These are phyloP conservation scores for Aspergillus pseudoglaucus DNA, from an alignment of 2,329 filamentous ascomycete species.

Conservation along the genomic window DNA sequence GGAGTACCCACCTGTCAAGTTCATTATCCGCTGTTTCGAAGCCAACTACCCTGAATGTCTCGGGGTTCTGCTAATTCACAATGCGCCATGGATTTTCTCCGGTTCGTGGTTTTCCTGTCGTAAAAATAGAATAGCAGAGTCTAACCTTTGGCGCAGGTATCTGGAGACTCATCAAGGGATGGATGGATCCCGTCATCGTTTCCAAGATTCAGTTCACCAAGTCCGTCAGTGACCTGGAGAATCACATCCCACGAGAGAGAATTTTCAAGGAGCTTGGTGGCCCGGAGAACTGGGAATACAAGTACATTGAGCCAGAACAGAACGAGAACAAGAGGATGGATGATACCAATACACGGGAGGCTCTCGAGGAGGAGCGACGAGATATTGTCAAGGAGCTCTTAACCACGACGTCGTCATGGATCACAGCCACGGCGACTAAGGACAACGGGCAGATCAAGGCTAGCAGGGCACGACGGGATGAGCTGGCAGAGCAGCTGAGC, in stretches of 20 bases:
- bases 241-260: constrained; percentile 62
- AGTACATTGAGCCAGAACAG: constrained; percentile 65
- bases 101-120: constrained; percentile 42
- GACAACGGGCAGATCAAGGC: constrained; percentile 38
- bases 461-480: constrained; percentile 52
- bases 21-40: constrained; percentile 98
- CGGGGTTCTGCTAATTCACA: constrained; percentile 85
- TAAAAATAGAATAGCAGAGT: not conserved
- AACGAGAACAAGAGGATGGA: constrained; percentile 72
- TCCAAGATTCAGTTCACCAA: constrained; percentile 88
- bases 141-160: constrained; percentile 51
- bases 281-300: constrained; percentile 72
- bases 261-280: constrained; percentile 78
- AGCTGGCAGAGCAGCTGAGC: constrained; percentile 57
- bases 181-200: constrained; percentile 94
- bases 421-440: constrained; percentile 45
- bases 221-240: constrained; percentile 65
- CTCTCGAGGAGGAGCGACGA: constrained; percentile 56
- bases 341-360: constrained; percentile 55
- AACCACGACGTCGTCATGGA: constrained; percentile 66
- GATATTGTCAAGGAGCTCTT: constrained; percentile 68
- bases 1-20: constrained; percentile 94
- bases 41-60: constrained; percentile 93
- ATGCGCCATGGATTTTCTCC: constrained; percentile 87
- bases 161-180: constrained; percentile 88